Percentiles rank a stretch among this genome's conserved stretches.
phyloP scores from a whole-genome alignment of 331 rosid genomes.

The Malus hybrid region DNA sequence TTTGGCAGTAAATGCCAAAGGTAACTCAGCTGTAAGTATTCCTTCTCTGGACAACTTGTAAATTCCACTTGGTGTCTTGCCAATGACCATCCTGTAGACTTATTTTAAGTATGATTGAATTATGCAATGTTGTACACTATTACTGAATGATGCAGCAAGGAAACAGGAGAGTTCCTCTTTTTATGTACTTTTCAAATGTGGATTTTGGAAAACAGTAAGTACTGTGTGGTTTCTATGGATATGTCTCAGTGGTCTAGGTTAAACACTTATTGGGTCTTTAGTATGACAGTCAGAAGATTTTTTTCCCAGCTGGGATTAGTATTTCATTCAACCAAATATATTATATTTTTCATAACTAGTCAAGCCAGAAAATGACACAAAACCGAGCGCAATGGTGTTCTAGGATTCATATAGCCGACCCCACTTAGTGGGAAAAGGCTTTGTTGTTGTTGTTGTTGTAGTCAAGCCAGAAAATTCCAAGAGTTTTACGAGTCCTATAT shows the following conservation, averaged over 20 bases:
- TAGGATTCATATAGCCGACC: too few relatives aligned
- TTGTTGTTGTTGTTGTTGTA: too few relatives aligned
- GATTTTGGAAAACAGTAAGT: background rate
- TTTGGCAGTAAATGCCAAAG: constrained; percentile 54
- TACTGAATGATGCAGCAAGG: constrained; percentile 3
- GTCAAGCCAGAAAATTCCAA: background rate
- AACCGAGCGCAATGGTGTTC: too few relatives aligned
- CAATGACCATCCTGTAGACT: constrained; percentile 68
- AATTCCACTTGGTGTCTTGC: constrained; percentile 77
- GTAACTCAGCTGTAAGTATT: constrained; percentile 64
- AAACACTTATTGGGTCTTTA: background rate
- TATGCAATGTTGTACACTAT: background rate
- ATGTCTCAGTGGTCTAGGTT: background rate
- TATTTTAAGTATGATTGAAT: constrained; percentile 21
- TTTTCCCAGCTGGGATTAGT: background rate
- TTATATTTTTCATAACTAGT: too few relatives aligned
- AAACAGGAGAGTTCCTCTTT: background rate
- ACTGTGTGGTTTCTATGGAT: background rate
- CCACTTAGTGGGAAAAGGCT: too few relatives aligned
- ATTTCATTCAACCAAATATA: background rate
- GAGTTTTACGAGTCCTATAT: background rate
- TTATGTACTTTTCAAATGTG: background rate
- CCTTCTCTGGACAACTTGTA: constrained; percentile 87
- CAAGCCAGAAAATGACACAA: background rate
- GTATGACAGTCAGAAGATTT: background rate